Base-by-base conservation (phyloP, 768 basidiomycete species). In the Macrolepiota dolichaula region DNA sequence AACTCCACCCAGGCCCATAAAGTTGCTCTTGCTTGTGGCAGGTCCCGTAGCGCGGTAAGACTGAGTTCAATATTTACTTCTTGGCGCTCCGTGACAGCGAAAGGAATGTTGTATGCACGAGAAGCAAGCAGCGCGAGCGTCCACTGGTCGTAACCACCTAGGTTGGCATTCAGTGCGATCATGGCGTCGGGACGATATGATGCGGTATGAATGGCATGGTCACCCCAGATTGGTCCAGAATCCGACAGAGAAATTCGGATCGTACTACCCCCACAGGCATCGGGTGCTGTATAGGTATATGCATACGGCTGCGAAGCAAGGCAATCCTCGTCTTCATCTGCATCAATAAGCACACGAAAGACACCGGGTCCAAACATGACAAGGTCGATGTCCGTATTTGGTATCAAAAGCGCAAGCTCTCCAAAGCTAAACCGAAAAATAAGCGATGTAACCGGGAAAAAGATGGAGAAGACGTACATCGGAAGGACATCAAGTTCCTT, bases 371-470 rank as follows among this genome's bases (percentile, higher is more conserved):
- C 79, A 54, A 79, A 77, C 58, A 82, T 66, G 38, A 74, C 71
- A 17, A 82, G 68, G 59, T 74, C 74, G 61, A 81, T 70, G 62
- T 81, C 79, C 19, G 78, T 79, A 63, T 80, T 66, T 17, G 79
- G 79, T 17, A 79, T 65, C 38, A 81, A 67, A 24, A 82, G 66
- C 4, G 78, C 81, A 38, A 82, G 66, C 63, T 82, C 80, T 13
- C 77, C 74, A 64, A 79, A 81, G 36, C 81, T 59, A 55, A 24
- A 24, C n/a, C 11, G 51, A 11, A 35, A 32, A 49, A 13, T 35
- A 32, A 52, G 42, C 19, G 42, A 36, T 5, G 61, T 22, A 60
- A 54, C 11, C 22, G 32, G n/a, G 38, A 38, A 35, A 32, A 47
- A 46, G 35, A n/a, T 25, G n/a, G 11, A 11, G n/a, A 10, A 13